Evolutionary conservation across 495 filamentous ascomycete species (phyloP).

Genomic region (Penicillium ochrochloron): DNA sequence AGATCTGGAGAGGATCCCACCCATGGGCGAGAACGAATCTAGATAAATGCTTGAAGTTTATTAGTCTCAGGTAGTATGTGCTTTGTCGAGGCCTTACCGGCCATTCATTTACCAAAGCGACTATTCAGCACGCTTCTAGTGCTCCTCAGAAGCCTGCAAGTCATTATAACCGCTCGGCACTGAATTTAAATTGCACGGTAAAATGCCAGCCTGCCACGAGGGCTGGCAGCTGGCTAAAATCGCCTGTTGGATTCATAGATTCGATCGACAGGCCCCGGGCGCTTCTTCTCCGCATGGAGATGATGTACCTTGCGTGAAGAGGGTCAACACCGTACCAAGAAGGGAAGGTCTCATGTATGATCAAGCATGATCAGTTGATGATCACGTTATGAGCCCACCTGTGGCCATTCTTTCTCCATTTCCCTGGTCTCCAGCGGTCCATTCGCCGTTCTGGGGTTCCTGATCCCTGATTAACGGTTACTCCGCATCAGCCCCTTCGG

Average conservation of each 20-base stretch:
- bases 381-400: not conserved
- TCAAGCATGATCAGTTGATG: not conserved
- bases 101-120: not conserved
- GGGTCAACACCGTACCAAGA: not conserved
- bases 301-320: not conserved
- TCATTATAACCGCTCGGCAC: not conserved
- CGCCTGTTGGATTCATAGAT: not conserved
- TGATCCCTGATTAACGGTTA: not conserved
- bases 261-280: slow-evolving; percentile 6
- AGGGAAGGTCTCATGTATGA: not conserved
- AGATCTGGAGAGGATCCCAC: not conserved
- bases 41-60: not conserved
- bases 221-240: not conserved
- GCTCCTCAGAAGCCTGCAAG: not conserved
- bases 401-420: not conserved
- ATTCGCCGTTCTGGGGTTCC: not conserved
- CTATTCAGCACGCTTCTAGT: not conserved
- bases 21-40: not conserved
- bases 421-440: not conserved
- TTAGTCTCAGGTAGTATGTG: not conserved
- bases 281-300: not conserved
- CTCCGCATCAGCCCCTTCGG: not conserved
- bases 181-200: not conserved
- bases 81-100: not conserved
- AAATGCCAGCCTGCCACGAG: not conserved